phyloP scores from a whole-genome alignment of 352 stramenopile species.

The Globisporangium paddicum region DNA sequence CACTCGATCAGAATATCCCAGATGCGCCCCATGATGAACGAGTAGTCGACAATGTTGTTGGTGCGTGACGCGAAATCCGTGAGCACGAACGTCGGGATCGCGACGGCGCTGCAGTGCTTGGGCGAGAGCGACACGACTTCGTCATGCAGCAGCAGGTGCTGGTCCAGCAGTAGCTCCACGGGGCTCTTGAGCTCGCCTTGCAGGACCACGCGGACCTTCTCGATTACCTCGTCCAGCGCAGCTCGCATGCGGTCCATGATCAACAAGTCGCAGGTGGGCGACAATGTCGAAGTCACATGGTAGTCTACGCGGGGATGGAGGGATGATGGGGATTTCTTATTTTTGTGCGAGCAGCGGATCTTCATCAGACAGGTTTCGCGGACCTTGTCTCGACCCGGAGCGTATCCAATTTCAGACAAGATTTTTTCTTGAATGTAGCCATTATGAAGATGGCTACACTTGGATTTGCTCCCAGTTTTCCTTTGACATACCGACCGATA shows the following conservation, averaged over 20 bases:
- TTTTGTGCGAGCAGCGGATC: background rate
- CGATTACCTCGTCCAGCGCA: conserved; percentile 54
- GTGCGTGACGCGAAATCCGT: conserved; percentile 61
- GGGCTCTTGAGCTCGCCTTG: conserved; percentile 51
- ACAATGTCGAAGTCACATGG: background rate
- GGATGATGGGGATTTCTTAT: too few species aligned
- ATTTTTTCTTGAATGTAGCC: too few species aligned
- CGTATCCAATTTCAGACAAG: background rate
- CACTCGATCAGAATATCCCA: conserved; percentile 65
- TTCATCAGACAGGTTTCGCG: background rate
- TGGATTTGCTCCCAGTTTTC: too few species aligned
- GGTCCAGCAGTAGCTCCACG: conserved; percentile 56
- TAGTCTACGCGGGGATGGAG: background rate
- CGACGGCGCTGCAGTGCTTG: conserved; percentile 27
- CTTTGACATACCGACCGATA: too few species aligned
- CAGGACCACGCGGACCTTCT: conserved; percentile 55
- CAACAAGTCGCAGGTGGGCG: background rate
- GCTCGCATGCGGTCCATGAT: conserved; percentile 54
- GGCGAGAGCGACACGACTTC: conserved; percentile 35
- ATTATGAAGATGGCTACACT: too few species aligned
- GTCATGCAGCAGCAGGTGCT: conserved; percentile 55
- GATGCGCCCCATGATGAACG: conserved; percentile 63
- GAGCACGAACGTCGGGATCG: conserved; percentile 48
- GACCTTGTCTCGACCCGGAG: background rate
- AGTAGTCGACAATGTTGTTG: conserved; percentile 71